Evolutionary conservation across 225 moss, liverwort and hornwort genomes (phyloP).

Genomic region (Physcomitrium patens): DNA sequence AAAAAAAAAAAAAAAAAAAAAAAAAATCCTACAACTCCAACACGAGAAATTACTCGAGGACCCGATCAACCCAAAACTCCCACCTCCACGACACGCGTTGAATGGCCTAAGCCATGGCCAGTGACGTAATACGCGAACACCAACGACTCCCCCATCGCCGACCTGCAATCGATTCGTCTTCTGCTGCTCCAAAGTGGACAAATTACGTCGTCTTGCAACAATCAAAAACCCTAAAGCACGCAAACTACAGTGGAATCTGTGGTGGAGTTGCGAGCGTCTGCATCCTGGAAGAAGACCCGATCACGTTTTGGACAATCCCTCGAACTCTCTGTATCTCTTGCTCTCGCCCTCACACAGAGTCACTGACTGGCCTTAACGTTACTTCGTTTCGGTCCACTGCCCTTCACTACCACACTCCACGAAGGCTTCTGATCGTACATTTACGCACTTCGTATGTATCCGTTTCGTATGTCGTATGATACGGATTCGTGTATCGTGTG

Average conservation of each 20-base stretch:
- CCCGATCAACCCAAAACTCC: neutral
- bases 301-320: no score
- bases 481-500: no score
- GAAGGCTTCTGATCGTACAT: no score
- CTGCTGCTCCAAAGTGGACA: slow-evolving; percentile 4
- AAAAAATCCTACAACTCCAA: slow-evolving; percentile 4
- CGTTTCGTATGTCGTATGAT: no score
- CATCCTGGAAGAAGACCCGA: neutral
- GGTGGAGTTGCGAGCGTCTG: no score
- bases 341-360: no score
- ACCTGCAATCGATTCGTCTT: neutral
- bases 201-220: neutral
- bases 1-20: no score
- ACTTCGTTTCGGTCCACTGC: no score
- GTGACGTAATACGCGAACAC: slow-evolving; percentile 94
- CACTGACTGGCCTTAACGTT: no score
- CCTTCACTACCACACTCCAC: no score
- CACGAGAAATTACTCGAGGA: neutral
- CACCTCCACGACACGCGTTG: slow-evolving; percentile 95
- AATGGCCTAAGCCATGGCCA: slow-evolving; percentile 92
- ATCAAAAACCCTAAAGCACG: slow-evolving; percentile 28
- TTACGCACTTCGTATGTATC: no score
- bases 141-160: slow-evolving; percentile 36
- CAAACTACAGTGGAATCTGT: neutral
- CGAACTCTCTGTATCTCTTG: no score